Evolutionary conservation across 2,329 filamentous ascomycete genomes (phyloP), one percentile per base, ranked within the genome.

Genomic region (Exserohilum rostratum): DNA sequence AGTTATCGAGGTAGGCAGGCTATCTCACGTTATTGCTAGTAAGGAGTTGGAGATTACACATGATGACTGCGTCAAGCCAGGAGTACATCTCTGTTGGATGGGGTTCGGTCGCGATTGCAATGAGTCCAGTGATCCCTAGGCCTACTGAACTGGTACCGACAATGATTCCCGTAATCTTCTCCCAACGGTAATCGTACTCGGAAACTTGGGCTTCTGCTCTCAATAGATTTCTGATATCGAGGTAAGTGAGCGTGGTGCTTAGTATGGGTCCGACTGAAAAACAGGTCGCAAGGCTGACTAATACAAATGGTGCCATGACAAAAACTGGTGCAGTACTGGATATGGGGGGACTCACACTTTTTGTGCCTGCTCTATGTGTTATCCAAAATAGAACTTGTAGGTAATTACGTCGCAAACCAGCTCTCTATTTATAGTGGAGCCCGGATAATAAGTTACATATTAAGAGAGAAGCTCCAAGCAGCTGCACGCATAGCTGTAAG

Each of bases 21-120:
- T 22, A 10, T 29, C 51, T 54, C 0, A 54, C 39, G 3, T 54
- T 54, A 3, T 38, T 45, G 33, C 39, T 54, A 12, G 13, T 40
- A 18, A 54, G 51, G 40, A 54, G 20, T 49, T 54, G 13, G 25
- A 54, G 51, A 40, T 54, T 54, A 49, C 13, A 54, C 31, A 54
- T 54, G 11, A 54, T 49, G 12, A 54, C 27, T 54, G 17, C 39
- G 18, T 54, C 33, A 13, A 54, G 51, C 51, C 17, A 54, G 39
- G 3, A 30, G 51, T 54, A 54, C 13, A 34, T 44, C 29, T 39
- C 50, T 48, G 15, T 29, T 20, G 25, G 31, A 54, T 54, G 9
- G 39, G 39, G 17, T 48, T 12, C 15, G n/a, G 51, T 54, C 35
- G 45, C 51, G 6, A 54, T 49, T 49, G 51, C 31, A 54, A 38